A percentile compares a stretch with the other conserved stretches of the same genome.
These are phyloP conservation scores for Trichosporon sp. DNA, from an alignment of 1,284 basidiomycete genomes.

Conservation along the genomic window DNA sequence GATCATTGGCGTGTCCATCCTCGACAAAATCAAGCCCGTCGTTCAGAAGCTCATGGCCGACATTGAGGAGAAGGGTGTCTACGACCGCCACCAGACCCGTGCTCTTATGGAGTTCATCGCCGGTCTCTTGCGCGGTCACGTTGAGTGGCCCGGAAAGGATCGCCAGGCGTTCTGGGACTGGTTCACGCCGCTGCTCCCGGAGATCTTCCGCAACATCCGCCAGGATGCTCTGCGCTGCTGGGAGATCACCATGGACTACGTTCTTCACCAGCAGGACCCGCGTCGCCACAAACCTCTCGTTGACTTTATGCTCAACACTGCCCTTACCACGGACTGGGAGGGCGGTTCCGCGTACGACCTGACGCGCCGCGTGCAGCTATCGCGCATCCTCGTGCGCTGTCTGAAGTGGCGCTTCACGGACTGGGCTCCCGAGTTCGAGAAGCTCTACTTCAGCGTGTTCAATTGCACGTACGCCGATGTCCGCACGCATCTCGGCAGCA, in stretches of 20 bases:
- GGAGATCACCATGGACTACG: conserved; percentile 61
- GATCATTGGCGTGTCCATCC: conserved; percentile 46
- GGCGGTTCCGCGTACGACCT: conserved; percentile 72
- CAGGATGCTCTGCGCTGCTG: conserved; percentile 71
- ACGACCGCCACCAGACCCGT: conserved; percentile 87
- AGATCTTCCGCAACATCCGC: conserved; percentile 75
- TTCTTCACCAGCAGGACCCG: conserved; percentile 77
- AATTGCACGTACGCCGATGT: conserved; percentile 84
- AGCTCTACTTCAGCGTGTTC: conserved; percentile 72
- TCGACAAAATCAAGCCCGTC: conserved; percentile 47
- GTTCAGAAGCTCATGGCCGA: conserved; percentile 49
- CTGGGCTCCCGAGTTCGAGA: conserved; percentile 68
- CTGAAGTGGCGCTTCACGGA: conserved; percentile 76
- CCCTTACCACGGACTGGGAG: conserved; percentile 77
- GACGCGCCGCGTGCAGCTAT: conserved; percentile 48
- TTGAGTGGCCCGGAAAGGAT: conserved; percentile 78
- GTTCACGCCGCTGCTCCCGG: conserved; percentile 70
- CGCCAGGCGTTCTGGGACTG: conserved; percentile 75
- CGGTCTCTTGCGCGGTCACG: conserved; percentile 76
- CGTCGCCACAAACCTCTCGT: conserved; percentile 77
- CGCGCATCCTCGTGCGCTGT: conserved; percentile 65
- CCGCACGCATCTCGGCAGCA: conserved; percentile 69
- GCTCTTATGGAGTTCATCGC: conserved; percentile 84
- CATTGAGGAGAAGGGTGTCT: conserved; percentile 50
- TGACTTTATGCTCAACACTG: conserved; percentile 68